These are phyloP conservation scores for Cylindrotheca closterium DNA, from an alignment of 108 stramenopile genomes.

Conservation along the genomic window DNA sequence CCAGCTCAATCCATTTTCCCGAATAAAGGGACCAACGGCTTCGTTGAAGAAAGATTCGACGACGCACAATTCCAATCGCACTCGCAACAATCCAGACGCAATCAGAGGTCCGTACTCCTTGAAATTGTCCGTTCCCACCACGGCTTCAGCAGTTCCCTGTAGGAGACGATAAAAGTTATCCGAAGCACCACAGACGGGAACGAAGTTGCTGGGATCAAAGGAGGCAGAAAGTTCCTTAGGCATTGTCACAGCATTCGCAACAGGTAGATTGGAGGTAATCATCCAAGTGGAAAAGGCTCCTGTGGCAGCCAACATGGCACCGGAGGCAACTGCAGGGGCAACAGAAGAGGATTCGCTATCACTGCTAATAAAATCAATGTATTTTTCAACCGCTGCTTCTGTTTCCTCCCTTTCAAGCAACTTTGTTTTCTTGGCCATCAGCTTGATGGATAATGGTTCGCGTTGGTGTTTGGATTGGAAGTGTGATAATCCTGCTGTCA, in stretches of 20 bases:
- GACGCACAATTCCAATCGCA: constrained; percentile 91
- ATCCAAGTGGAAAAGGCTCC: constrained; percentile 3
- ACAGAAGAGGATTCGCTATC: no score
- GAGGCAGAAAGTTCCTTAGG: constrained; percentile 36
- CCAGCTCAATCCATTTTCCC: constrained; percentile 86
- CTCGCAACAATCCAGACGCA: constrained; percentile 85
- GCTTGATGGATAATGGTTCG: no score
- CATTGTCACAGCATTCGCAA: constrained; percentile 17
- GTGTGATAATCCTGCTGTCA: no score
- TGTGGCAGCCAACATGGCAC: background rate
- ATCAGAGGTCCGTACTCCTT: constrained; percentile 90
- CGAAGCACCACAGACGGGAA: constrained; percentile 84
- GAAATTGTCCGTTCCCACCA: constrained; percentile 85
- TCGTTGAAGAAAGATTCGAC: constrained; percentile 92
- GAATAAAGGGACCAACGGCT: constrained; percentile 89
- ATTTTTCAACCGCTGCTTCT: no score
- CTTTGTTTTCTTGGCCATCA: no score
- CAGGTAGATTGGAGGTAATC: constrained; percentile 6
- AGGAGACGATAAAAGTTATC: constrained; percentile 85
- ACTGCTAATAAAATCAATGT: no score
- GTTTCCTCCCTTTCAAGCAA: no score
- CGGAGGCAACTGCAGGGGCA: background rate
- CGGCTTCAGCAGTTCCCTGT: constrained; percentile 63
- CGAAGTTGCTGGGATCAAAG: constrained; percentile 77
- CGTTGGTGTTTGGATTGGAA: no score